phyloP scores from a whole-genome alignment of 1,284 basidiomycete genomes.

The Trichosporon inkin region DNA sequence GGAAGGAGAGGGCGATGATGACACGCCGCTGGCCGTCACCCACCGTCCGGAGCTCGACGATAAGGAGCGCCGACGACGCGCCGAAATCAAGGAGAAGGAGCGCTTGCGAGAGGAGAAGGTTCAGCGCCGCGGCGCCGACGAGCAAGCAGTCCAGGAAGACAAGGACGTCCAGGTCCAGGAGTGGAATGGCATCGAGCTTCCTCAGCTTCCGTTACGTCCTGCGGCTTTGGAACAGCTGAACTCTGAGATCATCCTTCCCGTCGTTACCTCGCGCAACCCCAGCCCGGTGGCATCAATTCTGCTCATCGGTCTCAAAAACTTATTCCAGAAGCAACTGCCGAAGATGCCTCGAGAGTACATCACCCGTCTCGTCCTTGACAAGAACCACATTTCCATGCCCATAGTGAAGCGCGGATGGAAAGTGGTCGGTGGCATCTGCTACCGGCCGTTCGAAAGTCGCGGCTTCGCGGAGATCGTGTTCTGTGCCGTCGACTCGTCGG shows the following conservation, averaged over 20 bases:
- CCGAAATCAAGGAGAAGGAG: slow-evolving; percentile 55
- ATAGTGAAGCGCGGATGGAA: slow-evolving; percentile 94
- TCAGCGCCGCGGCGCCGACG: slow-evolving; percentile 62
- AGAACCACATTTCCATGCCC: slow-evolving; percentile 84
- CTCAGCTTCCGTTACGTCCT: slow-evolving; percentile 55
- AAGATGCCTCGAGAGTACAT: slow-evolving; percentile 99
- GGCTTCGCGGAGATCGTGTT: slow-evolving; percentile 99
- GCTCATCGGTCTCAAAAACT: slow-evolving; percentile 88
- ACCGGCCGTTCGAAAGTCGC: slow-evolving; percentile 89
- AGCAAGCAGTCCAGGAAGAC: slow-evolving; percentile 17
- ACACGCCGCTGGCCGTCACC: slow-evolving; percentile 33
- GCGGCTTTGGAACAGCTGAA: slow-evolving; percentile 77
- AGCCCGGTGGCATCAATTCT: slow-evolving; percentile 74
- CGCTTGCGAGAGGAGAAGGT: slow-evolving; percentile 67
- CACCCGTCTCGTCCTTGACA: slow-evolving; percentile 88
- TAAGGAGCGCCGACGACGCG: slow-evolving; percentile 51
- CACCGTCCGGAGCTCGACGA: slow-evolving; percentile 41
- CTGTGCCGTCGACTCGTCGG: slow-evolving; percentile 92
- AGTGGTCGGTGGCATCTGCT: slow-evolving; percentile 97
- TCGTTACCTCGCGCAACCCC: slow-evolving; percentile 76
- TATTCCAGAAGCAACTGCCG: slow-evolving; percentile 95
- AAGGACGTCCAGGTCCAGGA: slow-evolving; percentile 36
- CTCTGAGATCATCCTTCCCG: slow-evolving; percentile 76
- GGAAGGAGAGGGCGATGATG: slow-evolving; percentile 36
- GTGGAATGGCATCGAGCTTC: slow-evolving; percentile 46